Conservation (phyloP, 2,329 filamentous ascomycete species). For the Ophiostoma australiae region DNA sequence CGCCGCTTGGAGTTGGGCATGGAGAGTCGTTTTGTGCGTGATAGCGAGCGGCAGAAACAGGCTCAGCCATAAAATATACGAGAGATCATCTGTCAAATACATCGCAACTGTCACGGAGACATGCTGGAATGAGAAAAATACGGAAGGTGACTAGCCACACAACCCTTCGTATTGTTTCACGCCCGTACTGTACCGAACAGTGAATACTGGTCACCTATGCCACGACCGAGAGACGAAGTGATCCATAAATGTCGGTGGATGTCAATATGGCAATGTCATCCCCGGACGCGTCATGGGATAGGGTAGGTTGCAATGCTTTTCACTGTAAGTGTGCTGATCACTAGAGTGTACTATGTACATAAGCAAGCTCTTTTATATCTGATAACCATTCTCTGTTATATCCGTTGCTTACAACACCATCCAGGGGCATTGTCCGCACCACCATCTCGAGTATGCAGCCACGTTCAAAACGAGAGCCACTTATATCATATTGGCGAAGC, state of each 20-base stretch:
- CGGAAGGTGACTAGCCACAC: background rate
- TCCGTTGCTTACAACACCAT: background rate
- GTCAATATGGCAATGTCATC: background rate
- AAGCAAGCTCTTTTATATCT: background rate
- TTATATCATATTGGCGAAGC: background rate
- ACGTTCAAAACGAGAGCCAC: background rate
- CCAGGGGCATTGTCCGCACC: background rate
- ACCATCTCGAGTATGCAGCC: background rate
- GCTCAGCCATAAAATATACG: conserved; percentile 21
- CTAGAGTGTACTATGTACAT: background rate
- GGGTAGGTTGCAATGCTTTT: background rate
- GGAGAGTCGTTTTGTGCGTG: conserved; percentile 42
- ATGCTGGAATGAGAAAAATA: too few relatives aligned
- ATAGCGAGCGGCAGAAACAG: conserved; percentile 27
- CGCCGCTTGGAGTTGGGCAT: conserved; percentile 42
- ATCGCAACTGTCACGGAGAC: background rate
- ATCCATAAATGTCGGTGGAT: background rate
- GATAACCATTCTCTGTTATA: background rate
- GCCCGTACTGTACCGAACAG: background rate
- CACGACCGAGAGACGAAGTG: too few relatives aligned
- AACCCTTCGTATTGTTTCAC: background rate
- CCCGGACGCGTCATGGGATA: background rate
- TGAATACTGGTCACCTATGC: background rate
- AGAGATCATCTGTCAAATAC: background rate
- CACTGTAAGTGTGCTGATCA: background rate